Percentiles rank a stretch among this genome's conserved stretches.
Evolutionary conservation across 345 rosid genomes (phyloP).

Genomic region (Stellera chamaejasme): DNA sequence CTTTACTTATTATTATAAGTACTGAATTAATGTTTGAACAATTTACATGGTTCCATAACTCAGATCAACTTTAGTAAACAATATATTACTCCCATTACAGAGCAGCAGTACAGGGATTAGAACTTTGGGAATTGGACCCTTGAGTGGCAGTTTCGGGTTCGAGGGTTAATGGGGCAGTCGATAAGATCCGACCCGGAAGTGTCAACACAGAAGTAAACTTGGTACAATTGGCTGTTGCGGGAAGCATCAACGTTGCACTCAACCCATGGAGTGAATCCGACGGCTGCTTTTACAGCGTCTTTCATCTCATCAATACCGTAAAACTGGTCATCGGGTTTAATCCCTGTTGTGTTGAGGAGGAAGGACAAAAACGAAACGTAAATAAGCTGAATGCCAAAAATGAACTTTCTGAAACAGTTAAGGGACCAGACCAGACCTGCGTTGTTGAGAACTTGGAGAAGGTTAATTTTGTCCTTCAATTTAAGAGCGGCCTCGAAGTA

Average conservation of each 20-base stretch:
- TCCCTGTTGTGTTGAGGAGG: slow-evolving; percentile 51
- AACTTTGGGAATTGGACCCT: slow-evolving; percentile 69
- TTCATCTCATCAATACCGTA: slow-evolving; percentile 49
- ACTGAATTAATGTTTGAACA: no score
- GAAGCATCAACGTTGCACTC: slow-evolving; percentile 61
- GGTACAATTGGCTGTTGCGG: slow-evolving; percentile 73
- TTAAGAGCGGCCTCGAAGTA: slow-evolving; percentile 60
- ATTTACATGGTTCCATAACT: no score
- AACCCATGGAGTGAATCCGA: slow-evolving; percentile 60
- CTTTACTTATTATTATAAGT: no score
- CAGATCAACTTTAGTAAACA: no score
- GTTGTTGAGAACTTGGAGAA: slow-evolving; percentile 43
- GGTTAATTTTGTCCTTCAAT: slow-evolving; percentile 36
- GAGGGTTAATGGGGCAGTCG: slow-evolving; percentile 72
- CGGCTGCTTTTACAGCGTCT: slow-evolving; percentile 43
- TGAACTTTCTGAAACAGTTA: background rate
- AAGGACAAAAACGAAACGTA: no score
- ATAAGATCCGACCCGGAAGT: slow-evolving; percentile 49
- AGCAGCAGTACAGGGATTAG: slow-evolving; percentile 13
- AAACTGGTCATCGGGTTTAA: slow-evolving; percentile 44
- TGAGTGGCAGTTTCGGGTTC: slow-evolving; percentile 36
- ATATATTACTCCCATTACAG: no score
- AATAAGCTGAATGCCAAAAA: no score
- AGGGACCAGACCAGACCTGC: slow-evolving; percentile 35
- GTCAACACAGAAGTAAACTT: slow-evolving; percentile 80